Conservation (phyloP, 2,329 filamentous ascomycete species). For the Drechslerella dactyloides region DNA sequence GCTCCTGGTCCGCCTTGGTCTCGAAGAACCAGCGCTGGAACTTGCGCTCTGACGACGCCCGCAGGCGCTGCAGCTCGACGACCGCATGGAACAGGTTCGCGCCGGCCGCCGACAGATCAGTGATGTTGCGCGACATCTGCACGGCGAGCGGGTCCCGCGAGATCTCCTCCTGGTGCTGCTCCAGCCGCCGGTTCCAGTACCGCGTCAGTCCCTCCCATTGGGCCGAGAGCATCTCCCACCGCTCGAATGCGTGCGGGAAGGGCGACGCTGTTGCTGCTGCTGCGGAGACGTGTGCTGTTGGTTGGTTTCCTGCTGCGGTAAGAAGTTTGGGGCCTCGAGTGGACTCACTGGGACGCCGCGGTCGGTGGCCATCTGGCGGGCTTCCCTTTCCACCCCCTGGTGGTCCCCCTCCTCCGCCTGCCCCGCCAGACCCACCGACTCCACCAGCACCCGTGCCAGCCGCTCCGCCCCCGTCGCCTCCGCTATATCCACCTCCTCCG, state of each 20-base stretch:
- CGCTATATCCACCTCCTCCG: conserved; percentile 25
- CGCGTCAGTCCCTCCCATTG: conserved; percentile 98
- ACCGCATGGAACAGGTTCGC: conserved; percentile 98
- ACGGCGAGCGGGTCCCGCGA: conserved; percentile 81
- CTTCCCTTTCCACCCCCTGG: conserved; percentile 30
- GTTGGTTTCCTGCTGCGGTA: conserved; percentile 51
- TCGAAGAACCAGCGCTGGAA: conserved; percentile 99
- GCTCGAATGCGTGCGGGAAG: conserved; percentile 95
- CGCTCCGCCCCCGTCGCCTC: conserved; percentile 41
- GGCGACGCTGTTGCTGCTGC: conserved; percentile 57
- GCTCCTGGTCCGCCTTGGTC: conserved; percentile 84
- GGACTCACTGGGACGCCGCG: conserved; percentile 55
- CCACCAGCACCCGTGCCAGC: conserved; percentile 48
- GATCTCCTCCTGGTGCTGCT: conserved; percentile 87
- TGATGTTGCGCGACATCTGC: conserved; percentile 91
- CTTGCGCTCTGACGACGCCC: conserved; percentile 93
- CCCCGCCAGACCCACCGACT: conserved; percentile 50
- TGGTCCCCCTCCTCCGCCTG: conserved; percentile 55
- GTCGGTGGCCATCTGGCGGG: conserved; percentile 52
- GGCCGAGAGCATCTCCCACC: conserved; percentile 95
- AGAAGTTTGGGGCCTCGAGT: conserved; percentile 52
- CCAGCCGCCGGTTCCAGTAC: conserved; percentile 92
- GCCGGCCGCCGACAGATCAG: conserved; percentile 93
- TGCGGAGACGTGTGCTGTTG: conserved; percentile 38
- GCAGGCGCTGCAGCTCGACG: conserved; percentile 89